These are phyloP conservation scores for Podospora pseudocomata DNA, from an alignment of 495 filamentous ascomycete genomes.

Conservation along the genomic window DNA sequence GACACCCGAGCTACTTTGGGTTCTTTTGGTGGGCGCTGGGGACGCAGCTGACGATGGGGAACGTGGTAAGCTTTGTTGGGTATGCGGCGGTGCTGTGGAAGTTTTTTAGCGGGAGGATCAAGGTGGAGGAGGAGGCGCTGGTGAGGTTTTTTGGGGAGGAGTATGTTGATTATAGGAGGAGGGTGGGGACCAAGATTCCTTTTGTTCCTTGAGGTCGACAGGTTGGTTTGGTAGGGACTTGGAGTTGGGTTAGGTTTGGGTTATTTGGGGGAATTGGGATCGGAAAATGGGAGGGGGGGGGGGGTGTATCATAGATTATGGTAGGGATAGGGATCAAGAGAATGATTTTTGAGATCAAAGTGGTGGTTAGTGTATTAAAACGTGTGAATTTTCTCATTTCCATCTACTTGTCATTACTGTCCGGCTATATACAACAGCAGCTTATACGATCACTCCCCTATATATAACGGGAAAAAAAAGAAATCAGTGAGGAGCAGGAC, in stretches of 20 bases:
- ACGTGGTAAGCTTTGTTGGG: conserved; percentile 67
- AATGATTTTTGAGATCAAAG: too few species aligned
- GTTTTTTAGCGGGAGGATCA: conserved; percentile 74
- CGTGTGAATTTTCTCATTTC: not conserved
- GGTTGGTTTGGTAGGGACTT: not conserved
- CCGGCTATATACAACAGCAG: not conserved
- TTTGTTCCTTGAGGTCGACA: conserved; percentile 45
- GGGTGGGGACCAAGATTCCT: conserved; percentile 67
- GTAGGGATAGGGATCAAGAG: not conserved
- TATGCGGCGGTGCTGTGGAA: conserved; percentile 76
- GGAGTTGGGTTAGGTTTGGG: not conserved
- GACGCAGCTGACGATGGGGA: conserved; percentile 86
- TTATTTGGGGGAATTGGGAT: not conserved
- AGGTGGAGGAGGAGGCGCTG: conserved; percentile 74
- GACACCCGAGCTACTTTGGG: conserved; percentile 93
- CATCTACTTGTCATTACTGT: not conserved
- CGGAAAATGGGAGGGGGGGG: too few species aligned
- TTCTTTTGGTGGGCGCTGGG: conserved; percentile 99
- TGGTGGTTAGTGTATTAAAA: too few species aligned
- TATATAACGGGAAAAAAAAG: not conserved
- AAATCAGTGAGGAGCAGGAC: conserved; percentile 5
- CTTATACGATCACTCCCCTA: not conserved
- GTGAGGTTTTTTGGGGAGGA: conserved; percentile 79
- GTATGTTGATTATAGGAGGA: conserved; percentile 67
- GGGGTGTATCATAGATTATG: not conserved